A percentile compares a stretch with the other conserved stretches of the same genome.
Evolutionary conservation across 2,329 filamentous ascomycete genomes (phyloP).

Genomic region (Venturia oleaginea): DNA sequence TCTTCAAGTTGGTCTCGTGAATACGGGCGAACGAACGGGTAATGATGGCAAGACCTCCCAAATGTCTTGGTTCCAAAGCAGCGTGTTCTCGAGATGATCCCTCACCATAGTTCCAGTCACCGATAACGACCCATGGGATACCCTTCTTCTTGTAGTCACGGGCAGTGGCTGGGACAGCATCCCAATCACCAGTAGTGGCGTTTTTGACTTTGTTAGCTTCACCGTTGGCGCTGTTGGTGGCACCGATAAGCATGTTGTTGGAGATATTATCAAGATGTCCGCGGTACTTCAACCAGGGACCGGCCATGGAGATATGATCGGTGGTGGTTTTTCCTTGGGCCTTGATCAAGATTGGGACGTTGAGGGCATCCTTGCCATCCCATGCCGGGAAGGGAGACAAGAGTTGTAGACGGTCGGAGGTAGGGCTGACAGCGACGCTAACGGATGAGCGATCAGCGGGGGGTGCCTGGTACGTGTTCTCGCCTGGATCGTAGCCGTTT

Average conservation of each 20-base stretch:
- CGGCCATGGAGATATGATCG: constrained; percentile 95
- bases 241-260: constrained; percentile 99
- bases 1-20: constrained; percentile 99
- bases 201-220: constrained; percentile 98
- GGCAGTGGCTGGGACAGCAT: constrained; percentile 83
- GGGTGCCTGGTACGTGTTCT: constrained; percentile 93
- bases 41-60: constrained; percentile 95
- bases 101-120: constrained; percentile 99
- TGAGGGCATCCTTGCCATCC: constrained; percentile 81
- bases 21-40: constrained; percentile 95
- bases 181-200: constrained; percentile 71
- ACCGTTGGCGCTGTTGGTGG: constrained; percentile 89
- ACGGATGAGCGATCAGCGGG: constrained; percentile 68
- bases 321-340: constrained; percentile 92
- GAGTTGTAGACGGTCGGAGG: constrained; percentile 88
- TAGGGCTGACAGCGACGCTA: constrained; percentile 73
- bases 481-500: constrained; percentile 79
- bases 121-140: constrained; percentile 92
- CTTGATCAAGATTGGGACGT: constrained; percentile 94
- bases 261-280: constrained; percentile 99
- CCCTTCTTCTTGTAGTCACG: constrained; percentile 98
- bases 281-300: constrained; percentile 97
- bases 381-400: constrained; percentile 77
- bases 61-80: constrained; percentile 92
- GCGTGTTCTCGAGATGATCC: constrained; percentile 97